Evolutionary conservation across 2,329 filamentous ascomycete species (phyloP).

Genomic region (Xylaria sp.): DNA sequence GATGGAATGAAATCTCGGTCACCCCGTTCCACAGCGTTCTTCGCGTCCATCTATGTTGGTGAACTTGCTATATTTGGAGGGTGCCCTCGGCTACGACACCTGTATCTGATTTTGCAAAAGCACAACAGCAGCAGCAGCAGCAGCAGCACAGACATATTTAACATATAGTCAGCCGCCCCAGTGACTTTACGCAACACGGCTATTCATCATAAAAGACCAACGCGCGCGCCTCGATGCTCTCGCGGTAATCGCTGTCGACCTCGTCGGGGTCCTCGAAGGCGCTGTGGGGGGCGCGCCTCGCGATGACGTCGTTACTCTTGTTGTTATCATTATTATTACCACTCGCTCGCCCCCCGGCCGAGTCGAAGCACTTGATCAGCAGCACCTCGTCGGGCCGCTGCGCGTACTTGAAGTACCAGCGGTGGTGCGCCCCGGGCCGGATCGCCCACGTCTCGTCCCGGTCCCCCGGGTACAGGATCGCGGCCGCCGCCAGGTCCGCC

Average conservation of each 20-base stretch:
- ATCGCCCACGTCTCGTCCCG: conserved; percentile 45
- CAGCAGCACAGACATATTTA: no score
- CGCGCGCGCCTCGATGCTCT: conserved; percentile 60
- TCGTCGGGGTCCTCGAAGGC: conserved; percentile 56
- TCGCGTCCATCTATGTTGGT: neutral
- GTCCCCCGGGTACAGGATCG: conserved; percentile 40
- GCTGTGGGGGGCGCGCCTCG: conserved; percentile 55
- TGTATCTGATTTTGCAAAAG: neutral
- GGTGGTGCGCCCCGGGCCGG: conserved; percentile 41
- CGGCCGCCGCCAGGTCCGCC: conserved; percentile 42
- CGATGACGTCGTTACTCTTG: no score
- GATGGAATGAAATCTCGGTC: neutral
- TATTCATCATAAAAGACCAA: conserved; percentile 50
- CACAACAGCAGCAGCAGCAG: no score
- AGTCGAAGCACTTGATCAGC: conserved; percentile 63
- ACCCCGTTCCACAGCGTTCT: neutral
- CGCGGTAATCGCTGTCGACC: conserved; percentile 43
- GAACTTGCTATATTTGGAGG: neutral
- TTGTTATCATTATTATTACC: no score
- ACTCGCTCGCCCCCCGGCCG: conserved; percentile 48
- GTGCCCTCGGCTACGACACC: neutral
- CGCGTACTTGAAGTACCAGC: conserved; percentile 55
- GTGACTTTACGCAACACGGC: neutral
- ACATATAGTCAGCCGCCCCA: neutral
- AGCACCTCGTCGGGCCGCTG: conserved; percentile 55